These are phyloP conservation scores for Penicillium sclerotigenum DNA, from an alignment of 2,329 filamentous ascomycete species.

Conservation along the genomic window DNA sequence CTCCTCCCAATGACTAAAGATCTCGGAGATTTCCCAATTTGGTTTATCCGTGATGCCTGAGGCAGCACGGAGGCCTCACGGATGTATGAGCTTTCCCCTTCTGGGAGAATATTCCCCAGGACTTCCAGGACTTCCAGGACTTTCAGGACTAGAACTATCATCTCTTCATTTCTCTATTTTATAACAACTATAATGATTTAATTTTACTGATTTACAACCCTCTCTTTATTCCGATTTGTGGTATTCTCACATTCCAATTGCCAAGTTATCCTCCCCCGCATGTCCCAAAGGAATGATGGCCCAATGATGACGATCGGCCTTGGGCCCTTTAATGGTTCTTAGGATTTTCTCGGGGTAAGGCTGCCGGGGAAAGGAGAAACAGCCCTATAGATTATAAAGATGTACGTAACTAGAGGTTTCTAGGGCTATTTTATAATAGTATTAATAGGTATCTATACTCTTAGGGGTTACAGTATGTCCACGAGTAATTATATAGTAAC, in stretches of 20 bases:
- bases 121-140: too few species aligned
- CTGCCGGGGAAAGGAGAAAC: background rate
- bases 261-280: background rate
- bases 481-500: too few species aligned
- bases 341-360: constrained; percentile 6
- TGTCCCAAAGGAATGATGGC: background rate
- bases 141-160: background rate
- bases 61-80: background rate
- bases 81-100: background rate
- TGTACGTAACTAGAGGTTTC: background rate
- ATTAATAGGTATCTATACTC: background rate
- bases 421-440: background rate
- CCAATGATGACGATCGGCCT: constrained; percentile 4
- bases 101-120: background rate
- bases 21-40: constrained; percentile 19
- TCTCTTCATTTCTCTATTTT: background rate
- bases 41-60: constrained; percentile 17
- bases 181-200: background rate
- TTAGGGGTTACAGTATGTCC: background rate
- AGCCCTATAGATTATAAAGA: background rate
- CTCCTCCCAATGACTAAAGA: constrained; percentile 19
- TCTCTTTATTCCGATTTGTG: background rate
- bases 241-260: background rate
- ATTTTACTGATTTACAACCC: background rate
- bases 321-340: background rate